A percentile compares a stretch with the other conserved stretches of the same genome.
Evolutionary conservation across 108 stramenopile genomes (phyloP).

Genomic region (Stephanodiscus minutulus): DNA sequence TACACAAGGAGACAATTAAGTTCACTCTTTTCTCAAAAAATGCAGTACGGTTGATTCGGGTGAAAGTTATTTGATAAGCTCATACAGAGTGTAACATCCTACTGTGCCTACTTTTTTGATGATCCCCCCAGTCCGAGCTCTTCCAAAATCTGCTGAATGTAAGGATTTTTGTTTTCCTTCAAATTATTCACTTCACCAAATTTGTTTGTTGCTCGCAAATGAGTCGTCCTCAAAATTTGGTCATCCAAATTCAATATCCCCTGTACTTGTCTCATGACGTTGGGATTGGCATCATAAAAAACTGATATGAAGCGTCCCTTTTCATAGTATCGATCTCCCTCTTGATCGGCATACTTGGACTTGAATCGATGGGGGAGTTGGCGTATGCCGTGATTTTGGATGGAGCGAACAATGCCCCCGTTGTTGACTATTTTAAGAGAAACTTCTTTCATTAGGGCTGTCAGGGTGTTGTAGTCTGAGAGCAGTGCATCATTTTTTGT

Average conservation of each 20-base stretch:
- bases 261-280: constrained; percentile 64
- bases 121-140: constrained; percentile 15
- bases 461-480: constrained; percentile 65
- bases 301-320: constrained; percentile 83
- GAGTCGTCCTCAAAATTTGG: constrained; percentile 72
- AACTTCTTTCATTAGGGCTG: constrained; percentile 67
- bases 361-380: constrained; percentile 85
- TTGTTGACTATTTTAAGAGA: constrained; percentile 76
- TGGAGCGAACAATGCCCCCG: constrained; percentile 83
- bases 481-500: background rate
- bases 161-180: constrained; percentile 83
- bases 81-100: background rate
- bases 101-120: background rate
- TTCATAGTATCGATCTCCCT: constrained; percentile 81
- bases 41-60: too few relatives aligned
- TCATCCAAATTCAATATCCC: constrained; percentile 69
- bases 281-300: constrained; percentile 82
- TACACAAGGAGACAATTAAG: too few relatives aligned
- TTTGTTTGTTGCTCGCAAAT: constrained; percentile 73
- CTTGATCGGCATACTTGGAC: constrained; percentile 75
- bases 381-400: constrained; percentile 88
- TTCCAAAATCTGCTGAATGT: constrained; percentile 55
- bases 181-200: constrained; percentile 71
- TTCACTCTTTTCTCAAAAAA: too few relatives aligned
- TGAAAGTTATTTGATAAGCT: too few relatives aligned